Base-by-base conservation (phyloP, 2,329 filamentous ascomycete genomes). In the Teratosphaeria gauchensis region DNA sequence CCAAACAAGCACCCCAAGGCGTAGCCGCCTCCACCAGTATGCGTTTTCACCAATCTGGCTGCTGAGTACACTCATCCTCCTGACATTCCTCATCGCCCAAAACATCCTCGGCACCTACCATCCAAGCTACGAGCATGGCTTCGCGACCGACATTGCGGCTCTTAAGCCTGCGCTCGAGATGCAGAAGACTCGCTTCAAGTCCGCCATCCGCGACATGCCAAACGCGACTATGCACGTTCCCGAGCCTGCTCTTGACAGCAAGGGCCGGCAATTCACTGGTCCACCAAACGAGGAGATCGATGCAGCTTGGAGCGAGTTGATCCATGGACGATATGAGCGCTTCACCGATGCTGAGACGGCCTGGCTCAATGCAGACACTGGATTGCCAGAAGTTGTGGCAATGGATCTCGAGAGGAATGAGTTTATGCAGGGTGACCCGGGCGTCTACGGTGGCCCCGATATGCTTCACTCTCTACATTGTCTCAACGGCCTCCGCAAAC, bases 401-500 rank as follows among this genome's bases (percentile, higher is more conserved):
- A 48, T 57, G 24, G 31, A 35, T 42, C 16, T 31, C n/a, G 3
- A 35, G 7, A 14, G n/a, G 7, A 31, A 19, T 24, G 42, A 48
- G n/a, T 48, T 16, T 5, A 35, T 31, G 32, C 52, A 28, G 8
- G 32, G 32, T 7, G 28, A 54, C 12, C 19, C 48, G 12, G 59
- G 59, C 48, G 55, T 30, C 54, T 61, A 59, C 54, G 59, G 53
- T 16, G 59, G 59, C 2, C 56, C 56, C 9, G 59, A 61, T 35
- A 59, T 59, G 60, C 38, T 60, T n/a, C 58, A 62, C 56, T 53
- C 24, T 8, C 58, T 62, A 3, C 60, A 62, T 53, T 62, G 60
- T 31, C 28, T 62, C 19, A 58, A 62, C 35, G 48, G 42, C 6
- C n/a, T 62, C 4, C 55, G 58, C 38, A 56, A 56, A 38, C 57